phyloP scores from a whole-genome alignment of 1,284 basidiomycete genomes.

The Ceratobasidium theobromae region DNA sequence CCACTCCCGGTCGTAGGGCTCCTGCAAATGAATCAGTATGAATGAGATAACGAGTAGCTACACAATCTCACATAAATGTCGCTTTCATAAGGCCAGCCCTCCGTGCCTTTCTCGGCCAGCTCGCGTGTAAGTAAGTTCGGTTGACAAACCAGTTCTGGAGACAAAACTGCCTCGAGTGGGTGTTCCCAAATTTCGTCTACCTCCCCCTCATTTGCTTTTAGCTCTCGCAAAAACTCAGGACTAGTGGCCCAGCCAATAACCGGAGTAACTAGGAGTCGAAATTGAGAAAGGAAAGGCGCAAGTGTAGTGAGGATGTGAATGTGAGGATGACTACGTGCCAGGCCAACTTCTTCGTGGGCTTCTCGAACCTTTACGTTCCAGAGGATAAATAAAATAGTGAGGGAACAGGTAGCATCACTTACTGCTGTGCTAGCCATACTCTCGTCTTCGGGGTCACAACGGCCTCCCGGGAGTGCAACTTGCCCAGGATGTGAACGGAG shows the following conservation, averaged over 20 bases:
- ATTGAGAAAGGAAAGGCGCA: constrained; percentile 69
- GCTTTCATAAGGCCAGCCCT: constrained; percentile 74
- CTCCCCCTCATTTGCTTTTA: constrained; percentile 46
- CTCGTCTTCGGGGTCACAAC: constrained; percentile 65
- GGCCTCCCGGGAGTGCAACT: constrained; percentile 81
- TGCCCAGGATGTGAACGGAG: constrained; percentile 75
- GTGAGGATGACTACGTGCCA: constrained; percentile 59
- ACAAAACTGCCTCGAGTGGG: constrained; percentile 66
- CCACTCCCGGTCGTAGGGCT: constrained; percentile 61
- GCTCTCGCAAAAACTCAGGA: constrained; percentile 45
- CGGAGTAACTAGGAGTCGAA: constrained; percentile 60
- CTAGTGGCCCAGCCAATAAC: constrained; percentile 67
- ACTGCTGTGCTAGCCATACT: constrained; percentile 72
- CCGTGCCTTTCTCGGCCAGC: constrained; percentile 58
- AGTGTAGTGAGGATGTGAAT: constrained; percentile 64
- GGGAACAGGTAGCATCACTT: constrained; percentile 40
- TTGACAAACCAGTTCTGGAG: constrained; percentile 52
- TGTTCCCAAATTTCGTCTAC: constrained; percentile 78
- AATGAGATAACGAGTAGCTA: constrained; percentile 38
- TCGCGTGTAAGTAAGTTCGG: constrained; percentile 43
- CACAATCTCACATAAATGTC: constrained; percentile 57
- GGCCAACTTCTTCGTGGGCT: constrained; percentile 76
- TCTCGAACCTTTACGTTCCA: constrained; percentile 61
- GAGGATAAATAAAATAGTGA: neutral
- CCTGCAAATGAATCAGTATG: neutral